Evolutionary conservation across 169 alveolate genomes (phyloP).

Genomic region (Plasmodium adleri): DNA sequence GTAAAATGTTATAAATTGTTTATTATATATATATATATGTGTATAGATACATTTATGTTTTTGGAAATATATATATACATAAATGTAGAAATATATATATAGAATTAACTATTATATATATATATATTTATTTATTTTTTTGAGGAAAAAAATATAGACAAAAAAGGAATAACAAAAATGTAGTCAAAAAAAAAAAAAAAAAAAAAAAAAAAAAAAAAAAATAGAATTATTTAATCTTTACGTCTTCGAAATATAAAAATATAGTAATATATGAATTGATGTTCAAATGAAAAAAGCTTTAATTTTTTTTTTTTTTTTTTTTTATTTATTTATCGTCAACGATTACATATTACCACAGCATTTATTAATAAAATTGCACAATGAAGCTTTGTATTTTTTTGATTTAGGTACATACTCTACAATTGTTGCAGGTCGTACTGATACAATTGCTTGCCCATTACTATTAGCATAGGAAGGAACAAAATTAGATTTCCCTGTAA

Average conservation of each 20-base stretch:
- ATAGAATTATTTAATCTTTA: not conserved
- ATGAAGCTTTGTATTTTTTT: slow-evolving; percentile 26
- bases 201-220: not conserved
- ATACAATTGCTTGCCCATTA: slow-evolving; percentile 75
- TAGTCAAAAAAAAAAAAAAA: not conserved
- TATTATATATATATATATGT: too few relatives aligned
- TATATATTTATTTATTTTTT: not conserved
- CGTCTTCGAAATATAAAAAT: not conserved
- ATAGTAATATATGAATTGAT: too few relatives aligned
- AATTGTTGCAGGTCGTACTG: slow-evolving; percentile 75
- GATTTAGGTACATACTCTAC: slow-evolving; percentile 56
- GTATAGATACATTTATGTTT: too few relatives aligned
- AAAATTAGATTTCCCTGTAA: slow-evolving; percentile 23
- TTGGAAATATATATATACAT: too few relatives aligned
- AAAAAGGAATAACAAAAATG: not conserved
- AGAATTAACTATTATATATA: too few relatives aligned
- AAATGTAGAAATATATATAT: too few relatives aligned
- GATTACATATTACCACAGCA: slow-evolving; percentile 43
- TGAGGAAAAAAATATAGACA: not conserved
- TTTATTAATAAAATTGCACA: slow-evolving; percentile 50
- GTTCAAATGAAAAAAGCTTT: too few relatives aligned
- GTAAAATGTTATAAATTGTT: too few relatives aligned
- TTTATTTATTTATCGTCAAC: too few relatives aligned
- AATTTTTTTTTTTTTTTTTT: too few relatives aligned
- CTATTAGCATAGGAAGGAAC: slow-evolving; percentile 74